Conservation (phyloP, 2,329 filamentous ascomycete genomes). For the Podosphaera leucotricha region DNA sequence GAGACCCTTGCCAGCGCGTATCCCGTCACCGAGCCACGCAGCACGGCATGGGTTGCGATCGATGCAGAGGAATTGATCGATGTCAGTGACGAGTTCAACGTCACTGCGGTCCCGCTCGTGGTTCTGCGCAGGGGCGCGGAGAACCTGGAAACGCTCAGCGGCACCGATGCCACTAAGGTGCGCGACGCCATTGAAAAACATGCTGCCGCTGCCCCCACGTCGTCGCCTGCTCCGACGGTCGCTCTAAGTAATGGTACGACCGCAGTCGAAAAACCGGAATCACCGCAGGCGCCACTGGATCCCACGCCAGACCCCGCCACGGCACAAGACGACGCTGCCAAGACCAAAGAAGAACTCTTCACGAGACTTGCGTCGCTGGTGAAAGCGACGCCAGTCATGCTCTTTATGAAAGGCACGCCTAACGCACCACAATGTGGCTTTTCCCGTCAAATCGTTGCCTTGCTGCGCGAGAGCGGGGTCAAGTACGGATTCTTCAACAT, state of each 20-base stretch:
- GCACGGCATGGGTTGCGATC: conserved; percentile 66
- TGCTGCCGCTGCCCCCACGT: conserved; percentile 18
- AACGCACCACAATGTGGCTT: conserved; percentile 78
- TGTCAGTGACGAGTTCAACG: conserved; percentile 76
- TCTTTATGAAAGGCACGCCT: conserved; percentile 97
- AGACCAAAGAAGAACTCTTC: conserved; percentile 64
- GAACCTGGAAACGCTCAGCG: conserved; percentile 66
- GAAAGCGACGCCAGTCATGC: conserved; percentile 89
- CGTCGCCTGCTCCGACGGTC: neutral
- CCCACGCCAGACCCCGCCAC: conserved; percentile 9
- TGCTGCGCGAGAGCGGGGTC: conserved; percentile 71
- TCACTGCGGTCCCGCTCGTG: conserved; percentile 81
- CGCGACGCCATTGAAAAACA: conserved; percentile 68
- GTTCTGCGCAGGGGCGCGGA: conserved; percentile 56
- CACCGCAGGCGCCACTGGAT: conserved; percentile 19
- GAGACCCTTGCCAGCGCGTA: conserved; percentile 71
- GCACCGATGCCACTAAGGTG: conserved; percentile 71
- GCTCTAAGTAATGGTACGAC: conserved; percentile 1
- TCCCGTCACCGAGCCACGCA: conserved; percentile 39
- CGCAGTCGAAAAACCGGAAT: conserved; percentile 16
- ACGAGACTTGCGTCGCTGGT: conserved; percentile 64
- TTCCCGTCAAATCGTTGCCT: conserved; percentile 62
- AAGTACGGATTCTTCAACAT: conserved; percentile 99
- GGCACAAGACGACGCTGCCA: conserved; percentile 23
- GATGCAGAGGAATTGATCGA: conserved; percentile 90